These are phyloP conservation scores for Hevea brasiliensis DNA, from an alignment of 345 rosid genomes.

Conservation along the genomic window DNA sequence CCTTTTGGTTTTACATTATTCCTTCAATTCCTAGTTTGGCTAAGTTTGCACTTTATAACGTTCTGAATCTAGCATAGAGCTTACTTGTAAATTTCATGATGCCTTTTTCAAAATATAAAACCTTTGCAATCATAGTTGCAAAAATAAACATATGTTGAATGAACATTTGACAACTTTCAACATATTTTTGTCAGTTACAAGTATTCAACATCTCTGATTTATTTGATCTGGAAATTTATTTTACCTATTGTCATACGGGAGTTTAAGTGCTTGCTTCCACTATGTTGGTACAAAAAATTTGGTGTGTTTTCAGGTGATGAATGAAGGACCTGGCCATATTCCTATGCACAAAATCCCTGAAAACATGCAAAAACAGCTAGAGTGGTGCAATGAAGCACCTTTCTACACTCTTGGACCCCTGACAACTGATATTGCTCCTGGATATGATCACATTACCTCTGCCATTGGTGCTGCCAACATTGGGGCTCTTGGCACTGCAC, in stretches of 20 bases:
- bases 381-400: conserved; percentile 99
- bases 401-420: conserved; percentile 97
- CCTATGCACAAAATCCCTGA: conserved; percentile 99
- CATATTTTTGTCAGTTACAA: no score
- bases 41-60: background rate
- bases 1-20: background rate
- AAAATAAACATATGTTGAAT: no score
- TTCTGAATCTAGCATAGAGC: background rate
- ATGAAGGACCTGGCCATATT: conserved; percentile 97
- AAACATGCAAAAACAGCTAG: conserved; percentile 96
- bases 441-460: conserved; percentile 96
- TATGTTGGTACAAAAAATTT: background rate
- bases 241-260: no score
- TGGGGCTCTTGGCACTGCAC: conserved; percentile 98
- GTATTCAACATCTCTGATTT: no score
- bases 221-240: no score
- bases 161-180: no score
- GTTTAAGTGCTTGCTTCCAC: background rate
- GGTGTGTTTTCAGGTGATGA: conserved; percentile 70
- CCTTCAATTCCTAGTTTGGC: background rate
- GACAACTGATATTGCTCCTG: conserved; percentile 96
- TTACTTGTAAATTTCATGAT: background rate
- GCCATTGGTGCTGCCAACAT: conserved; percentile 99
- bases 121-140: no score
- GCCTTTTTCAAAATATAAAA: background rate